Evolutionary conservation across 2,329 filamentous ascomycete species (phyloP), one percentile per base, ranked within the genome.

Genomic region (Colletotrichum chlorophyti): DNA sequence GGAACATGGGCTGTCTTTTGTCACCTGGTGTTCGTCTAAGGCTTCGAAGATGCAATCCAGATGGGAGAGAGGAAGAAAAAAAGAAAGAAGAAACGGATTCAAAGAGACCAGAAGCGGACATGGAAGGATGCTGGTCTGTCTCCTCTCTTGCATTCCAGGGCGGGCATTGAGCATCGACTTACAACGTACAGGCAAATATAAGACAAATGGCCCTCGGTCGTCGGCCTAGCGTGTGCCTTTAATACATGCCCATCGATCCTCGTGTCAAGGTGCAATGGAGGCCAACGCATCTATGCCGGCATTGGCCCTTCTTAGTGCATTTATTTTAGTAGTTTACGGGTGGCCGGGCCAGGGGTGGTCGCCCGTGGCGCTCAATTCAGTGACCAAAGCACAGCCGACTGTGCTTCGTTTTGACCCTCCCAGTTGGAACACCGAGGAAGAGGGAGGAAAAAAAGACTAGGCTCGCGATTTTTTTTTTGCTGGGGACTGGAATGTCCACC

Each of bases 271-370:
- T 34, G 41, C 41, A 37, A 49, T 27, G 38, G 19, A 32, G 23
- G 46, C 23, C 19, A 38, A 37, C 15, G 42, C 55, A 49, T 15
- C 23, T 54, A 48, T 45, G 43, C 38, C 42, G 51, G 51, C 57
- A 60, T 45, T 59, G 43, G 40, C 42, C 23, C 38, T 55, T 23
- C 40, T n/a, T 50, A 47, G 41, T 23, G 54, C 21, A n/a, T 24
- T 40, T 53, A n/a, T 11, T 32, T 26, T 27, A 15, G 32, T n/a
- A 32, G 38, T 37, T n/a, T 11, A 23, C 14, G 31, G 23, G 40
- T 19, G 29, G 47, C 29, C 46, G 21, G 42, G 46, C 34, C 49
- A 58, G 24, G 32, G 31, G 29, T 19, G 26, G 19, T 17, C 26
- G 51, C 24, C 45, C 42, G 24, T 49, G 26, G 51, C 51, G 42